Evolutionary conservation across 208 protist species (phyloP), one percentile per base, ranked within the genome.

Genomic region (Naegleria fowleri): DNA sequence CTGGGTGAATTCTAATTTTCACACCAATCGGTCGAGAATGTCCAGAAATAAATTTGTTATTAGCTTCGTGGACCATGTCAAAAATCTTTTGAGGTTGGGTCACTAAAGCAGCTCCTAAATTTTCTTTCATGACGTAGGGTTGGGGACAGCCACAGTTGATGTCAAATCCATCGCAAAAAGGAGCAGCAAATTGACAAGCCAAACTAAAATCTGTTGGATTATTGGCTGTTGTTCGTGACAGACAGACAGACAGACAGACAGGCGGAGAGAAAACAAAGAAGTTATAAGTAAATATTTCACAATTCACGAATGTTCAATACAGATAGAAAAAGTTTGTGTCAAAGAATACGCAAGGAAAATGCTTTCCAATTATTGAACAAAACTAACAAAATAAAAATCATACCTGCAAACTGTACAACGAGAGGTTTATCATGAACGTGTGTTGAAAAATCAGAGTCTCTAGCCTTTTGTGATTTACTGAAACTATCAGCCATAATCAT

Each of bases 81-180:
- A 92, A 92, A 29, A 98, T 95, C 5, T 94, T 75, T 90, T 97
- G 95, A 36, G 96, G 96, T 86, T 94, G 92, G 43, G 93, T 92
- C 22, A 98, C 92, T 58, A 98, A 94, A 7, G 93, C 92, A 6
- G 95, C 87, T 3, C 97, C 96, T 33, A 97, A 88, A 25, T 95
- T 94, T 38, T 96, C 96, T 67, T 95, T 92, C 90, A 97, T 97
- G 5, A 95, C 96, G 95, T 96, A 97, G 29, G 93, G 91, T 93
- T 98, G 97, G 76, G 97, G 97, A 90, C 97, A 98, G 13, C 97
- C 97, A 91, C 96, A 98, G 94, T 98, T 98, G 84, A 98, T 76
- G 92, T 98, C 96, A 67, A 98, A 92, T 19, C 94, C 97, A 91
- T 97, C 96, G 90, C 93, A 96, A 88, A 95, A 97, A 6, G 94